Base-by-base conservation (phyloP, 1,284 basidiomycete species). In the Ceratobasidium sp. region DNA sequence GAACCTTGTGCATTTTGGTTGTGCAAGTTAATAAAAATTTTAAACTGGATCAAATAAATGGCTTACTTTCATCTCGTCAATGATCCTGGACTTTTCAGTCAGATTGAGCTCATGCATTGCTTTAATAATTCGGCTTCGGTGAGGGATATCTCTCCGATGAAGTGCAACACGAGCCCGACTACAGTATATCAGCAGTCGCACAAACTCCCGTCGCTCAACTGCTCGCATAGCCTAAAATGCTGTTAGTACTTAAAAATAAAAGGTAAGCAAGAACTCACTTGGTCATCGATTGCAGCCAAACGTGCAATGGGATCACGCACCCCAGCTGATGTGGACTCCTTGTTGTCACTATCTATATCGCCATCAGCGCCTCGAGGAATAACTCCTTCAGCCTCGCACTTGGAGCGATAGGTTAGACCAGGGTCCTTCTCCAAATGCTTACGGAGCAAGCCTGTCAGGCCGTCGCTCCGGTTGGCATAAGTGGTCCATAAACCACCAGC, bases 1-100 rank as follows among this genome's bases (percentile, higher is more conserved):
- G 22, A 37, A 22, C 74, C 74, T 48, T 39, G 74, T 6, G 74
- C 51, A 27, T 37, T 22, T 62, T 74, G 31, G n/a, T n/a, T n/a
- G n/a, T n/a, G n/a, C n/a, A n/a, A n/a, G n/a, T n/a, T n/a, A n/a
- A n/a, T n/a, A n/a, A n/a, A n/a, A n/a, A n/a, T n/a, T n/a, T n/a
- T n/a, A n/a, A 11, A 9, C 8, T 19, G 43, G 3, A 46, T 19
- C 19, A 16, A 46, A 46, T 16, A 46, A 46, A 16, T 11, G 16
- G 19, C 43, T 46, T 46, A 19, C 43, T 19, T 19, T 7, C 43
- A 46, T 46, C 16, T 46, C 43, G 3, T 46, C 43, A 46, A 46
- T 46, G 3, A 46, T 46, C 16, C 43, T 46, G 3, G 43, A 46
- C 16, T 46, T 46, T 46, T 46, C 16, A 19, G 43, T 19, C 7